Evolutionary conservation across 495 filamentous ascomycete species (phyloP).

Genomic region (Corynascus novoguineensis): DNA sequence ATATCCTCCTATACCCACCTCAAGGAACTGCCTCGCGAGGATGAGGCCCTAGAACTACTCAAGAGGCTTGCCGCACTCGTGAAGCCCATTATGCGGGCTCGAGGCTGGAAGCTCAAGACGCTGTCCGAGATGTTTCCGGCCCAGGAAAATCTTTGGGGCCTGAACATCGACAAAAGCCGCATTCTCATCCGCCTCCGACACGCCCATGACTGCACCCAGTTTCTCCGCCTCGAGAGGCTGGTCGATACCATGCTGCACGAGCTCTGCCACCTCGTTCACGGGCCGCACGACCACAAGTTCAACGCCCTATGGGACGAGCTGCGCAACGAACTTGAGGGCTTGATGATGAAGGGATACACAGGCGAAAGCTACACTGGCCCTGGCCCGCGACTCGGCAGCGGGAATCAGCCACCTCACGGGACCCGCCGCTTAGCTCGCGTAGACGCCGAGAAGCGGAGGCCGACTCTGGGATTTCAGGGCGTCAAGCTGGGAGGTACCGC

Average conservation of each 20-base stretch:
- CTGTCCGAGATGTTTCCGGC: slow-evolving; percentile 82
- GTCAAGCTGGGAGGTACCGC: slow-evolving; percentile 64
- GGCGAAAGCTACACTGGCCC: slow-evolving; percentile 82
- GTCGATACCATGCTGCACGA: slow-evolving; percentile 95
- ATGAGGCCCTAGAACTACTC: slow-evolving; percentile 76
- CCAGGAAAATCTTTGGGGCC: slow-evolving; percentile 65
- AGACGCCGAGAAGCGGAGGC: slow-evolving; percentile 67
- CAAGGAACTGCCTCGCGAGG: slow-evolving; percentile 59
- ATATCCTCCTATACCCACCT: slow-evolving; percentile 78
- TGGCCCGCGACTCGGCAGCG: slow-evolving; percentile 63
- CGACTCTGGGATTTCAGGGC: slow-evolving; percentile 57
- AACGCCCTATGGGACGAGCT: slow-evolving; percentile 83
- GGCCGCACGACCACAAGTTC: slow-evolving; percentile 78
- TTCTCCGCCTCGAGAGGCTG: slow-evolving; percentile 73
- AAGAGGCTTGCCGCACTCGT: slow-evolving; percentile 83
- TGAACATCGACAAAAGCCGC: slow-evolving; percentile 71
- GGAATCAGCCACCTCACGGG: slow-evolving; percentile 61
- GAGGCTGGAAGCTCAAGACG: slow-evolving; percentile 71
- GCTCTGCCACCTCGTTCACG: slow-evolving; percentile 80
- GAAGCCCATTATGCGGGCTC: slow-evolving; percentile 90
- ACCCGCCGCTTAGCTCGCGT: slow-evolving; percentile 68
- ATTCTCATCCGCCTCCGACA: slow-evolving; percentile 84
- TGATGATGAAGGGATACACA: slow-evolving; percentile 76
- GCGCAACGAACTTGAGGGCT: slow-evolving; percentile 72
- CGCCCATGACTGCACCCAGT: slow-evolving; percentile 65